Base-by-base conservation (phyloP, 2,329 filamentous ascomycete genomes). In the Claviceps sp. region DNA sequence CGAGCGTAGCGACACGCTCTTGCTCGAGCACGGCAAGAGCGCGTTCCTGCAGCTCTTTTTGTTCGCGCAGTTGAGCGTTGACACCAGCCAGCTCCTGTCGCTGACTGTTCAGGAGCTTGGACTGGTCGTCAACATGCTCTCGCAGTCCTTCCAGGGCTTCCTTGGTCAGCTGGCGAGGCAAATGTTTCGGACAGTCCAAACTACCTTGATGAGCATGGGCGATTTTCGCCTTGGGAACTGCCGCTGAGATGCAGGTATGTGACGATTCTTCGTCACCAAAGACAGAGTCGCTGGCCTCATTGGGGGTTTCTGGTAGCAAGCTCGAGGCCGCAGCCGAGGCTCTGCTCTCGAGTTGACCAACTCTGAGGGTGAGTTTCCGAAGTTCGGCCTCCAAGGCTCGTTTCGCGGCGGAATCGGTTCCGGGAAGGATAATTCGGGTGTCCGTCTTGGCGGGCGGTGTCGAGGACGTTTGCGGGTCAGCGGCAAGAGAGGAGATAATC, bases 71-170 rank as follows among this genome's bases (percentile, higher is more conserved):
- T 67, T 95, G 88, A 54, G 86, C 83, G 61, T 88, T 89, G 57
- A 96, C 86, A 62, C 84, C 85, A 54, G 85, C 83, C 56, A 95
- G 85, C 68, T 93, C 86, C 59, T 89, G 82, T 60, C 86, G 86
- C 67, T 95, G 90, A 61, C 79, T 86, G 67, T 88, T 84, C 61
- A 96, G 89, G 64, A 95, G 82, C 67, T 94, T 89, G 52, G 90
- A 90, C 71, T 97, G 89, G 66, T 90, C 88, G 64, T 94, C 87
- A 56, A 97, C 85, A 69, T 95, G 88, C 61, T 95, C 89, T 61
- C 86, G 85, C 58, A 96, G 76, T 57, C 87, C 86, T 67, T 85
- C 83, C 60, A 95, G 83, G 66, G 91, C 86, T 70, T 91, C 85
- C 64, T 89, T 85, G 60, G 83, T 87, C 61, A 87, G 78, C 61